Base-by-base conservation (phyloP, 148 eudicot genomes). In the Dysphania ambrosioides region DNA sequence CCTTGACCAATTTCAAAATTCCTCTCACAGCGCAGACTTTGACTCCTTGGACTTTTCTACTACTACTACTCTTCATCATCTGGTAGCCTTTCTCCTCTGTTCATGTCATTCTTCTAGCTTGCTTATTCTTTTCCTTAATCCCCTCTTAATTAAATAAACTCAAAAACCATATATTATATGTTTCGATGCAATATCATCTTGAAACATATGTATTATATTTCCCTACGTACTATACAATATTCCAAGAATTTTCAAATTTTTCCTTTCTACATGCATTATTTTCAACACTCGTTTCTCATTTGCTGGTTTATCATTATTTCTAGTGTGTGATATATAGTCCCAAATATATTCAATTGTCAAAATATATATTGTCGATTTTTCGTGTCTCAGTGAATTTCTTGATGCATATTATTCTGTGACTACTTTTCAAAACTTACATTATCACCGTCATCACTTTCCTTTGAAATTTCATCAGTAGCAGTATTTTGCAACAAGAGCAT, bases 1-100 rank as follows among this genome's bases (percentile, higher is more conserved):
- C 58, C 72, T 78, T 78, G 80, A 78, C 80, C 72, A 40, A 72
- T 51, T 72, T 65, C 70, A 60, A 65, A 53, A 72, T 64, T 56
- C 66, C 73, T 38, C 35, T 15, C 3, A 38, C 40, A 71, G 1
- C 72, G 44, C 26, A 65, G 44, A 65, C 80, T 78, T 78, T 78
- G 80, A 78, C 80, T 57, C 19, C 38, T 62, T 77, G 16, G 53
- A 70, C 70, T 71, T 78, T 78, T 71, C 71, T n/a, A 51, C 18
- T 66, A 30, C 34, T 47, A 26, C 35, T 42, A 2, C 12, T 72
- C 61, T 73, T 38, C 59, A 27, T 44, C 27, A 15, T 21, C 58
- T 32, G 62, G 62, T 53, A 51, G 64, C 64, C 15, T 35, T 34
- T 5, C 11, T 42, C 12, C 10, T 38, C 30, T 42, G 23, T 44